phyloP scores from a whole-genome alignment of 305 asterid genomes.

The Euphrasia arctica region DNA sequence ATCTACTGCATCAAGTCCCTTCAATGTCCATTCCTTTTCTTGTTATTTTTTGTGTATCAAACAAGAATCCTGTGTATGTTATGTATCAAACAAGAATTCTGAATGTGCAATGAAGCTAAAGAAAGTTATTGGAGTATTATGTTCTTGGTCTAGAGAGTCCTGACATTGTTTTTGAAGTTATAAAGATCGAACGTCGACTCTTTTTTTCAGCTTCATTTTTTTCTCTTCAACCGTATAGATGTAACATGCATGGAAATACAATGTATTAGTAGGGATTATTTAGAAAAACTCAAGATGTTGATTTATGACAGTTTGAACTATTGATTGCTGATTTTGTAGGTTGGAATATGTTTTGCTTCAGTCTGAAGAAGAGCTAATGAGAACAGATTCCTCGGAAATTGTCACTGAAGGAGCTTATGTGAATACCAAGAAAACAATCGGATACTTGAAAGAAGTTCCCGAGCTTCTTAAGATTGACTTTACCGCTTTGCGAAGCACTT shows the following conservation, averaged over 20 bases:
- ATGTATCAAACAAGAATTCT: not conserved
- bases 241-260: slow-evolving; percentile 1
- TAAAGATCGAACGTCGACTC: not conserved
- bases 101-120: slow-evolving; percentile 3
- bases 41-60: not conserved
- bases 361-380: slow-evolving; percentile 79
- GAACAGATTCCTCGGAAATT: slow-evolving; percentile 60
- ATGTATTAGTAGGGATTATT: not conserved
- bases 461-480: slow-evolving; percentile 63
- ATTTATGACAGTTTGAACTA: not conserved
- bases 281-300: slow-evolving; percentile 2
- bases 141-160: not conserved
- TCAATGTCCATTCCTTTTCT: slow-evolving; percentile 13
- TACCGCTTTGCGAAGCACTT: slow-evolving; percentile 66
- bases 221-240: not conserved
- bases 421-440: slow-evolving; percentile 75
- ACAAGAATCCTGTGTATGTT: not conserved
- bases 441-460: slow-evolving; percentile 68
- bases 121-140: not conserved
- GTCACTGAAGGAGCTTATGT: slow-evolving; percentile 71
- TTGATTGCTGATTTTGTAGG: slow-evolving; percentile 34
- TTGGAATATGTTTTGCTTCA: slow-evolving; percentile 70
- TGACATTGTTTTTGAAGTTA: not conserved
- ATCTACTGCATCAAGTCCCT: not conserved
- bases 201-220: not conserved